These are phyloP conservation scores for Aspergillus pseudonomiae DNA, from an alignment of 2,329 filamentous ascomycete genomes.

Conservation along the genomic window DNA sequence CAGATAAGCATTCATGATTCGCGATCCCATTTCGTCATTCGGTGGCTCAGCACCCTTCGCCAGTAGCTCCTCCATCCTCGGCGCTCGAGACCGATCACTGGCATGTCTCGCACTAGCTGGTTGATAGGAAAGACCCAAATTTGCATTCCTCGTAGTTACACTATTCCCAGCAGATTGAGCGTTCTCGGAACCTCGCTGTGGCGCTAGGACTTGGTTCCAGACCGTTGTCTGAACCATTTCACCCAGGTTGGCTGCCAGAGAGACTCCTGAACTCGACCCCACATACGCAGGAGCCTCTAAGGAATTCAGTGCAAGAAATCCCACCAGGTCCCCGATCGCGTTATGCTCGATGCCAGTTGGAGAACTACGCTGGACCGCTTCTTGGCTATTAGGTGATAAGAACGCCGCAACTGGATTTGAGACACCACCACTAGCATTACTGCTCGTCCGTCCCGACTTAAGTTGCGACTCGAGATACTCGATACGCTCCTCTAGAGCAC, in stretches of 20 bases:
- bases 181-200: conserved; percentile 23
- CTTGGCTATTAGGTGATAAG: conserved; percentile 27
- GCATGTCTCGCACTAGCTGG: conserved; percentile 16
- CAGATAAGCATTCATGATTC: conserved; percentile 51
- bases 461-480: conserved; percentile 45
- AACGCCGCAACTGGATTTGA: conserved; percentile 26
- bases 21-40: conserved; percentile 48
- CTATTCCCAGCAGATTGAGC: conserved; percentile 20
- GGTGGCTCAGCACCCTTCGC: conserved; percentile 51
- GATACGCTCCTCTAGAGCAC: conserved; percentile 46
- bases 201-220: conserved; percentile 54
- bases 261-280: conserved; percentile 54
- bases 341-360: conserved; percentile 36
- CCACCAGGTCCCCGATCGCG: conserved; percentile 50
- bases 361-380: conserved; percentile 21
- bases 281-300: conserved; percentile 54
- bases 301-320: conserved; percentile 51
- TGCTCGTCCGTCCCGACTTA: conserved; percentile 20
- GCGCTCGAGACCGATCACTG: conserved; percentile 31
- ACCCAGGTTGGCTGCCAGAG: conserved; percentile 53
- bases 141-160: conserved; percentile 7
- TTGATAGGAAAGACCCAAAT: conserved; percentile 20
- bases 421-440: conserved; percentile 17
- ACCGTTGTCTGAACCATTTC: conserved; percentile 59
- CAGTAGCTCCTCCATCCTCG: conserved; percentile 47